Conservation (phyloP, 805 yeast genomes). For the Myxozyma mucilagina region DNA sequence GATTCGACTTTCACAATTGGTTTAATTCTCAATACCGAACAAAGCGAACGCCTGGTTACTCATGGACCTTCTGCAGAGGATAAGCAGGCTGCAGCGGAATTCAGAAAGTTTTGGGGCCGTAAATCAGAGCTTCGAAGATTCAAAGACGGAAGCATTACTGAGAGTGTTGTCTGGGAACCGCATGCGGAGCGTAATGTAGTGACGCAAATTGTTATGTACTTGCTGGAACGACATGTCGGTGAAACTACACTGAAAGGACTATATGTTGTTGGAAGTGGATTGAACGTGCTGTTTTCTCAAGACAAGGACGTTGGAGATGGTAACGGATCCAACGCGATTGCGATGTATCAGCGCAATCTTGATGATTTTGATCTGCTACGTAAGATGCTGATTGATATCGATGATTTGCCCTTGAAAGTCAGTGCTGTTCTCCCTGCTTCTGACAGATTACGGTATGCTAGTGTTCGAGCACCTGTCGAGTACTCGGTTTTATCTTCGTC, state of each 20-base stretch:
- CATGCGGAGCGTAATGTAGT: conserved; percentile 51
- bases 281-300: conserved; percentile 40
- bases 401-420: conserved; percentile 66
- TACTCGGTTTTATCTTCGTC: conserved; percentile 32
- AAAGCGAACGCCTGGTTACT: conserved; percentile 78
- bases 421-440: conserved; percentile 74
- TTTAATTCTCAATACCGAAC: conserved; percentile 64
- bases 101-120: conserved; percentile 86
- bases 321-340: conserved; percentile 11
- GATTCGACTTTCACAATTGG: conserved; percentile 49
- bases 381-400: conserved; percentile 49
- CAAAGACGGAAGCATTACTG: conserved; percentile 86
- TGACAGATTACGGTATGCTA: conserved; percentile 71
- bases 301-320: conserved; percentile 41
- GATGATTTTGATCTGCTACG: conserved; percentile 53
- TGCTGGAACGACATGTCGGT: conserved; percentile 62
- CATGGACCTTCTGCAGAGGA: conserved; percentile 75
- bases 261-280: conserved; percentile 12
- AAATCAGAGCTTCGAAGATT: conserved; percentile 85
- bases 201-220: conserved; percentile 61
- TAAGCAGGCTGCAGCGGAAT: conserved; percentile 60
- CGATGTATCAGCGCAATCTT: conserved; percentile 36
- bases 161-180: conserved; percentile 82
- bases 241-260: conserved; percentile 40
- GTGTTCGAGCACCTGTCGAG: conserved; percentile 78